Percentiles rank a stretch among this genome's conserved stretches.
Evolutionary conservation across 2,329 filamentous ascomycete species (phyloP).

Genomic region (Penicillium decumbens): DNA sequence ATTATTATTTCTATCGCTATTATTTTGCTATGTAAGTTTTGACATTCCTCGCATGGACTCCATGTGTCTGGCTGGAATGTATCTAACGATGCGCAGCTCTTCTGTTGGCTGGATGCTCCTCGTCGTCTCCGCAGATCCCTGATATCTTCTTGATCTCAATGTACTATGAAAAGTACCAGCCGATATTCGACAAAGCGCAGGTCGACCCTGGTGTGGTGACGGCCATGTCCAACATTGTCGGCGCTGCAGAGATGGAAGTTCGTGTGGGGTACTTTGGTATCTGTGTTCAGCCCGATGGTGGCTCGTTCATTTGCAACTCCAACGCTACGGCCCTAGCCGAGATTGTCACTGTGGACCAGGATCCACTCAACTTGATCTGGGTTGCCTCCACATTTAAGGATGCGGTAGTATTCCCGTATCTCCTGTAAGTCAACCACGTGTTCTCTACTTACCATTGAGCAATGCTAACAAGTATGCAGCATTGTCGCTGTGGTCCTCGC

Average conservation of each 20-base stretch:
- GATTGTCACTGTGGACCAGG: conserved; percentile 82
- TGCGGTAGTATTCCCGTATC: conserved; percentile 94
- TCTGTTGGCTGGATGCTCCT: conserved; percentile 90
- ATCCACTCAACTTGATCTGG: conserved; percentile 96
- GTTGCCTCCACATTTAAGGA: conserved; percentile 96
- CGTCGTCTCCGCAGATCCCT: conserved; percentile 89
- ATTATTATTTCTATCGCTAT: conserved; percentile 90
- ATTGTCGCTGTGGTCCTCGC: conserved; percentile 98
- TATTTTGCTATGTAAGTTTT: conserved; percentile 80
- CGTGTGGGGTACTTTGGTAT: conserved; percentile 98
- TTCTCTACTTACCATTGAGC: not conserved
- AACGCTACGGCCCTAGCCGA: conserved; percentile 91
- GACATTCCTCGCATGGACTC: not conserved
- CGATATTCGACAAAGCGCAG: conserved; percentile 76
- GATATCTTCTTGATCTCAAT: conserved; percentile 97
- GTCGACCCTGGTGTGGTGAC: conserved; percentile 83
- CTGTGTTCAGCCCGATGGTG: conserved; percentile 86
- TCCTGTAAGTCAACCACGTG: conserved; percentile 63
- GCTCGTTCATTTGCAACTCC: conserved; percentile 91
- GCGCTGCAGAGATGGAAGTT: conserved; percentile 75
- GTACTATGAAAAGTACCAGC: conserved; percentile 85
- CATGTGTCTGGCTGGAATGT: conserved; percentile 9
- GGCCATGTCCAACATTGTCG: conserved; percentile 86
- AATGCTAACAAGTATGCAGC: conserved; percentile 42
- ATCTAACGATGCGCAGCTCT: conserved; percentile 58